phyloP scores from a whole-genome alignment of 139 green algal species.

The Asterochloris sp. region DNA sequence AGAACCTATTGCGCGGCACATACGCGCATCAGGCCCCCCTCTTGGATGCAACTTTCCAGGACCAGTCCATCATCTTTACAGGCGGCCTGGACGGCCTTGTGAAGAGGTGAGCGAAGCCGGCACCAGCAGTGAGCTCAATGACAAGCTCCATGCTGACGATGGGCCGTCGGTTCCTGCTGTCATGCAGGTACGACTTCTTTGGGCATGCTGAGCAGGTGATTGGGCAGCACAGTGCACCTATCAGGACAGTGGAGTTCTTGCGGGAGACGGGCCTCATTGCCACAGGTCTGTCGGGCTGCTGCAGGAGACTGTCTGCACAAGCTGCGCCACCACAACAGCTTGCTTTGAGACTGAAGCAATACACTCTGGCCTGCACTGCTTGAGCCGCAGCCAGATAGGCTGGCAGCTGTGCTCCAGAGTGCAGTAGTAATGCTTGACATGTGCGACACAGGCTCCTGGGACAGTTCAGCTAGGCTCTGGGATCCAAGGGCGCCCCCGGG shows the following conservation, averaged over 20 bases:
- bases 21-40: conserved; percentile 53
- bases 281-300: conserved; percentile 3
- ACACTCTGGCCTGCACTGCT: too few species aligned
- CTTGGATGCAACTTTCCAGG: conserved; percentile 69
- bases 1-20: conserved; percentile 29
- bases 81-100: conserved; percentile 59
- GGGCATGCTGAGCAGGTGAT: conserved; percentile 25
- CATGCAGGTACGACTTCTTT: conserved; percentile 53
- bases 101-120: conserved; percentile 35
- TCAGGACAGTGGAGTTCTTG: conserved; percentile 54
- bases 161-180: not conserved
- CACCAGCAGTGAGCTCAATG: not conserved
- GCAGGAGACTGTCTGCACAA: too few species aligned
- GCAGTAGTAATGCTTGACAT: not conserved
- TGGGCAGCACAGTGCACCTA: conserved; percentile 41
- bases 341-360: too few species aligned
- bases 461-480: conserved; percentile 68
- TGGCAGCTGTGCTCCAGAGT: too few species aligned
- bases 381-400: too few species aligned
- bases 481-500: conserved; percentile 54
- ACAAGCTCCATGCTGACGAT: not conserved
- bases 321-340: too few species aligned
- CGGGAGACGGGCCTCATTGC: conserved; percentile 49
- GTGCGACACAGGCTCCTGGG: conserved; percentile 54
- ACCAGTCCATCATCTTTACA: conserved; percentile 47